Evolutionary conservation across 1,284 basidiomycete species (phyloP).

Genomic region (Sparassis latifolia): DNA sequence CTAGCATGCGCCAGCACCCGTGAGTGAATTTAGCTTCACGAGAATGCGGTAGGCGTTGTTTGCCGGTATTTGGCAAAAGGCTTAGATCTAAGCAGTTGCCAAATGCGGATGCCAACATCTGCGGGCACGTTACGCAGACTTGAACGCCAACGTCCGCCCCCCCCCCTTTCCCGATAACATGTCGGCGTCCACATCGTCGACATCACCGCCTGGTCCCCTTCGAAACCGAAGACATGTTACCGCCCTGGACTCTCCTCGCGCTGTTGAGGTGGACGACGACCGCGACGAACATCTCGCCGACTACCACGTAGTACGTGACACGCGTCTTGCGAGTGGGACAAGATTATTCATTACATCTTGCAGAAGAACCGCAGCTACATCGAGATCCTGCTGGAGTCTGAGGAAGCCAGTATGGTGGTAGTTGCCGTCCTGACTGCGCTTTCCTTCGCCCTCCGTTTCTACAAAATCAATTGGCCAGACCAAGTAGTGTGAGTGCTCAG

Average conservation of each 20-base stretch:
- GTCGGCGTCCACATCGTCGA: not conserved
- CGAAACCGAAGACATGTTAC: not conserved
- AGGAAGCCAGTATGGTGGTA: conserved; percentile 49
- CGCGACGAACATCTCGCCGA: conserved; percentile 19
- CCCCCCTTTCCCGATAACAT: too few species aligned
- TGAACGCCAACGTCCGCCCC: not conserved
- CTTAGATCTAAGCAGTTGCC: conserved; percentile 6
- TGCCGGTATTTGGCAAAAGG: conserved; percentile 9
- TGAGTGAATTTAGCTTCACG: not conserved
- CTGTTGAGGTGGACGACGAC: not conserved
- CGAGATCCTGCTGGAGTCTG: conserved; percentile 56
- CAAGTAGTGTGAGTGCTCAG: conserved; percentile 78
- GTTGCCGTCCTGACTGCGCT: conserved; percentile 62
- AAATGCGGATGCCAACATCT: not conserved
- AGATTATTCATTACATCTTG: not conserved
- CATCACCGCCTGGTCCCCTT: not conserved
- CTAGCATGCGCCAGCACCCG: not conserved
- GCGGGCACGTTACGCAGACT: conserved; percentile 1
- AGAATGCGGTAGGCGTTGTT: conserved; percentile 3
- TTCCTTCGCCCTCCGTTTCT: conserved; percentile 82
- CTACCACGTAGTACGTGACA: conserved; percentile 26
- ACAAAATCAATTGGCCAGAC: conserved; percentile 90
- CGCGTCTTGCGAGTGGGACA: conserved; percentile 14
- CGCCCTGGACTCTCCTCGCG: not conserved
- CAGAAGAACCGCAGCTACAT: conserved; percentile 41